Evolutionary conservation across 306 rosid species (phyloP), one percentile per base, ranked within the genome.

Genomic region (Abrus pulchellus): DNA sequence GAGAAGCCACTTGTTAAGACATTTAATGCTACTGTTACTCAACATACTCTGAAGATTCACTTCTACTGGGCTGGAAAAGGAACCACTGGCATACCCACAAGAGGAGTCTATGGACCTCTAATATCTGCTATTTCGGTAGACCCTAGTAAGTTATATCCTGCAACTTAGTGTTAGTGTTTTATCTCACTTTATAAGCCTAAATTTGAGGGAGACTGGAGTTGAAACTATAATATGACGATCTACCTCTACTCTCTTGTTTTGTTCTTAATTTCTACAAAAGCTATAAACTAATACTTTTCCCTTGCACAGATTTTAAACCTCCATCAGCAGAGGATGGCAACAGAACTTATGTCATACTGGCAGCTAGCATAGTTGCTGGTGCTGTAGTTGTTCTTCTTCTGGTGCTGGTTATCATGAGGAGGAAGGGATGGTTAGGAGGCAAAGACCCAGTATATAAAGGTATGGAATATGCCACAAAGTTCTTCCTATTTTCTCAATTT

Each of bases 41-140:
- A 85, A 41, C 66, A 85, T 79, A 89, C 99, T 20, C 79, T 94
- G 72, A 94, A 90, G 86, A 94, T 94, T 78, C 97, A 85, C 71
- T 89, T 94, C 62, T 91, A 93, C 59, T 94, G 97, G 92, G 94
- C 97, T 75, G 99, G 99, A 82, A 93, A 90, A 87, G 99, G 99
- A 83, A 93, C 99, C 44, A 94, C 97, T n/a, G 99, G 99, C 85
- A 94, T 94, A 79, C 99, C 99, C 13, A 69, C 79, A 30, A 87
- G 99, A 89, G 97, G 99, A 72, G 87, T 72, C 83, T 94, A 94
- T 74, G 99, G 99, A 69, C 99, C 99, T 83, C 86, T 93, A 38
- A 68, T 94, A 80, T 91, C 97, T 49, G 99, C 97, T 74, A 94
- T 94, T 60, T 91, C 97, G 47, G 93, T 93, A 54, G 86, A 90